Evolutionary conservation across 345 rosid species (phyloP), one percentile per base, ranked within the genome.

Genomic region (Lenwebbia sp.): DNA sequence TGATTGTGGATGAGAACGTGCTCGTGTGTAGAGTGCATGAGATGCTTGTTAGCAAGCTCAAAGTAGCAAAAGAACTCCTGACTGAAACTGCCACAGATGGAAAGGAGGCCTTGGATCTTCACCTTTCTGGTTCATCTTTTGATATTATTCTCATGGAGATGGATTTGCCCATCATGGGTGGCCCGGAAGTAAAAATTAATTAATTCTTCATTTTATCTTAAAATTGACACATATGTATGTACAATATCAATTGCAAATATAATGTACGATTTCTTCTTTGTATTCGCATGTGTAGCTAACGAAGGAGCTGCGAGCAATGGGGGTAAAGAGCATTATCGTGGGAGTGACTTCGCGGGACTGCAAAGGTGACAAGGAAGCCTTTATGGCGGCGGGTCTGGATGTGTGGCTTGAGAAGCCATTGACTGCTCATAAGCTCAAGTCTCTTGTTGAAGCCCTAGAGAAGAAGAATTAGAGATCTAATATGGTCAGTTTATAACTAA

Each of bases 131-230:
- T 0, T 87, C 86, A 51, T 60, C 84, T 44, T 90, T 88, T 75
- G 81, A 90, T 52, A 84, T 92, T 55, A 89, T 93, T 60, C 84
- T 92, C 6, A 90, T 88, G 85, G 93, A 92, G 51, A 55, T 86
- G 56, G 86, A 90, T 12, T 88, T 91, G 90, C 93, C 92, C 9
- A 19, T 91, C 15, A 87, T 88, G 94, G 87, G 90, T 85, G 92
- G 93, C 9, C 82, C 14, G 26, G 41, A 88, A 91, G 94, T 89
- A 89, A 19, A 23, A 26, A 55, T 17, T 10, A 28, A 3, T 33
- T 30, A 33, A 78, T 10, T 21, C 3, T 65, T 65, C 15, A 25
- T 26, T 6, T 49, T 54, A 13, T 33, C 56, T 44, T 15, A 13
- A 19, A 26, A 17, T n/a, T 26, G 53, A 53, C 44, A 74, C 65